Percentiles rank a stretch among this genome's conserved stretches.
Evolutionary conservation across 2,329 filamentous ascomycete species (phyloP).

Genomic region (Polychaeton citri): DNA sequence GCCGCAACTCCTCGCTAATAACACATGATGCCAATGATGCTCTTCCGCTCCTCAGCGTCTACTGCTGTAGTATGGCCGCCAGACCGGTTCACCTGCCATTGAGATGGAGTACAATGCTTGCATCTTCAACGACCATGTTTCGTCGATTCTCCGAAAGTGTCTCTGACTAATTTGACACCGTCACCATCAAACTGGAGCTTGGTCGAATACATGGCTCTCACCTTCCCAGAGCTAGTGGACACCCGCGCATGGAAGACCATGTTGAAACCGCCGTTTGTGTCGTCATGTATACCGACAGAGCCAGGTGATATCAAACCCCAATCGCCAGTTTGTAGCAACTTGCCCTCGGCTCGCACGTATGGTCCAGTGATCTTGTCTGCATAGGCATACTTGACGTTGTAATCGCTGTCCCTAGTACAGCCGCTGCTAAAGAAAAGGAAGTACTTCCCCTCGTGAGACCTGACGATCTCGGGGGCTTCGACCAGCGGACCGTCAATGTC

Average conservation of each 20-base stretch:
- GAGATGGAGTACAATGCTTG: too few relatives aligned
- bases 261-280: conserved; percentile 10
- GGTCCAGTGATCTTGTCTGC: conserved; percentile 16
- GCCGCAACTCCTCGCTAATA: too few relatives aligned
- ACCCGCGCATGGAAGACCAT: conserved; percentile 23
- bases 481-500: conserved; percentile 20
- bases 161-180: conserved; percentile 7
- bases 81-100: too few relatives aligned
- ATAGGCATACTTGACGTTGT: conserved; percentile 22
- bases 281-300: conserved; percentile 13
- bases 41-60: too few relatives aligned
- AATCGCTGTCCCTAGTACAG: conserved; percentile 17
- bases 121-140: too few relatives aligned
- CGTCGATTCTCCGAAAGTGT: background rate
- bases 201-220: conserved; percentile 22
- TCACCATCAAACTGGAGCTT: conserved; percentile 14
- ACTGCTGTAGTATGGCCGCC: too few relatives aligned
- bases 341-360: conserved; percentile 13
- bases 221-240: conserved; percentile 9
- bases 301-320: conserved; percentile 21
- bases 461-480: conserved; percentile 20
- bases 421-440: conserved; percentile 25
- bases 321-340: conserved; percentile 17
- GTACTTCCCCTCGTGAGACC: conserved; percentile 16
- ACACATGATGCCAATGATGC: too few relatives aligned